Evolutionary conservation across 352 stramenopile genomes (phyloP), one percentile per base, ranked within the genome.

Genomic region (Phytophthora citricola): DNA sequence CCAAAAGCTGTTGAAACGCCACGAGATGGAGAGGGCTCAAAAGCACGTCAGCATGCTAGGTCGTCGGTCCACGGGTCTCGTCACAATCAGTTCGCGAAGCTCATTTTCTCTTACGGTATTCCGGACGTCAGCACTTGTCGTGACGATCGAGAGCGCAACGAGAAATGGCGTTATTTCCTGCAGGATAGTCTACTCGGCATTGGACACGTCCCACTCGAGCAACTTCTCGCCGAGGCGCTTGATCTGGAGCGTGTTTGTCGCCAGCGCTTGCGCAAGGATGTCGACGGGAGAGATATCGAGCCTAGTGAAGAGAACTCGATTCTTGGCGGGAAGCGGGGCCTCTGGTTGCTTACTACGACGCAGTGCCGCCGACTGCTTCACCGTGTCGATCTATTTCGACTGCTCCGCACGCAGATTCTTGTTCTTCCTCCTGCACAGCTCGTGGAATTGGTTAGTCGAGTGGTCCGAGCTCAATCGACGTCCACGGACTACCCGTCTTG

Each of bases 161-260:
- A 95, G 29, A 94, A 94, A 62, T 96, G 89, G 89, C 77, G 86
- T 4, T 90, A 92, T 45, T 94, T 95, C 46, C 31, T 89, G 22
- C 53, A 86, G 10, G 87, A 96, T 46, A 41, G 70, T 7, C 41
- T 76, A 2, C 56, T 96, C 26, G 51, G 51, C 5, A 53, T 93
- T 12, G 62, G 53, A 0, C 66, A 70, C 5, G 68, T 57, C n/a
- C 69, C 82, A n/a, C 55, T 91, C 3, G 63, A 68, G 9, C 70
- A 87, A 24, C 55, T 95, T 5, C 57, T 80, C 1, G 70, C 52
- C 4, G 87, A 95, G 69, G 84, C 81, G 2, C 50, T 73, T 22
- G 77, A 90, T 50, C 54, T 95, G 40, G 87, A 94, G 71, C 78
- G 74, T 7, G 75, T 79, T 1, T 92, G 81, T 65, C 78, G 82